A percentile compares a stretch with the other conserved stretches of the same genome.
Evolutionary conservation across 441 rosid species (phyloP).

Genomic region (Euphorbia celastroides): DNA sequence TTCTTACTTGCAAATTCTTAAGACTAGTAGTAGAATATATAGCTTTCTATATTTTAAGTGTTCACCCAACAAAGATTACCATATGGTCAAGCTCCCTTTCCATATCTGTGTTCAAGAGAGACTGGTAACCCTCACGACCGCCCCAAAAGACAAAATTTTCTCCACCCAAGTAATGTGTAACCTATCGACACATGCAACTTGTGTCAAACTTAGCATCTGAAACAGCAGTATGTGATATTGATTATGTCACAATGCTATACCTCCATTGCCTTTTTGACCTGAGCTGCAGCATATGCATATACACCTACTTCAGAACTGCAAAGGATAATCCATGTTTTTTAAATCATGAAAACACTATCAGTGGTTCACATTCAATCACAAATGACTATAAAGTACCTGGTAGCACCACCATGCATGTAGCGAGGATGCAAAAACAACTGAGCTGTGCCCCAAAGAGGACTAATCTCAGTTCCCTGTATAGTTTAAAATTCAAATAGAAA

Average conservation of each 20-base stretch:
- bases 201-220: not conserved
- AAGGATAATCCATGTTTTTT: not conserved
- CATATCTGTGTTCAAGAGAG: slow-evolving; percentile 95
- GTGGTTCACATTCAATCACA: not conserved
- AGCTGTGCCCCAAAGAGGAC: slow-evolving; percentile 94
- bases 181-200: slow-evolving; percentile 30
- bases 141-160: slow-evolving; percentile 99
- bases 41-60: not conserved
- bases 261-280: slow-evolving; percentile 96
- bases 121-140: slow-evolving; percentile 97
- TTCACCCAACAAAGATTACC: slow-evolving; percentile 27
- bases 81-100: slow-evolving; percentile 87
- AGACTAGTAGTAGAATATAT: not conserved
- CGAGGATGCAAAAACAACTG: slow-evolving; percentile 94
- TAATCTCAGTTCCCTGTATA: slow-evolving; percentile 64
- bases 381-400: slow-evolving; percentile 39
- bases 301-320: slow-evolving; percentile 79
- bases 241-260: slow-evolving; percentile 21
- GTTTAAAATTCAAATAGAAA: not conserved
- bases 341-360: not conserved
- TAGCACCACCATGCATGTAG: slow-evolving; percentile 97
- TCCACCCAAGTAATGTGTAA: slow-evolving; percentile 89
- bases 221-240: not conserved
- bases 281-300: slow-evolving; percentile 94
- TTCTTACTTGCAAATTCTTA: not conserved